Base-by-base conservation (phyloP, 2,329 filamentous ascomycete species). In the Aspergillus costaricaensis region DNA sequence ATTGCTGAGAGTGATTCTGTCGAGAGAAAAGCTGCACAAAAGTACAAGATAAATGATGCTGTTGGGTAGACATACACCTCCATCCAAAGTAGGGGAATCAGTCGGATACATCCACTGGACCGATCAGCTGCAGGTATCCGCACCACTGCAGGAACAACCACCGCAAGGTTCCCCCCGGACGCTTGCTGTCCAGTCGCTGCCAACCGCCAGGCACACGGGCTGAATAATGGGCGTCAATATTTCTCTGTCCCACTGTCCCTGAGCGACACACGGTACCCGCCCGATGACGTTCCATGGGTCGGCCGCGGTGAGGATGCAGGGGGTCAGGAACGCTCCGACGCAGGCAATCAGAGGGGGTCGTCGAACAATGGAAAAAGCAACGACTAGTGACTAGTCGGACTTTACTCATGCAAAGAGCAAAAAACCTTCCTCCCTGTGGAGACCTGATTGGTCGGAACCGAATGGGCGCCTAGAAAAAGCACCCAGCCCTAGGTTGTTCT, bases 261-360 rank as follows among this genome's bases (percentile, higher is more conserved):
- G 47, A 27, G 25, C 47, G 27, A 55, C 38, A 44, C 38, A 43
- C 36, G 38, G 25, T 44, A 27, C 52, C 25, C 38, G 38, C 38
- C 52, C 52, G 52, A 43, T 55, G 52, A 55, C 52, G 52, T 55
- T 55, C 52, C 52, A 55, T 43, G 52, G 52, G 43, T 55, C 52
- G 36, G 36, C 3, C 52, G 36, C 38, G 38, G 52, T 55, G 52
- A 43, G 27, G 52, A 55, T 27, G 52, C 52, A 55, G 52, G 52
- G 52, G 52, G n/a, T 50, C 47, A 50, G 47, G 47, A 30, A 50
- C 47, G 25, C 47, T 36, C 25, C 47, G 15, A 50, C 30, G n/a
- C 25, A n/a, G 15, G n/a, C 25, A 50, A 27, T 43, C 30, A 53
- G 30, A 53, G 27, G 47, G 32, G 15, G 47, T n/a, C 23, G 47